phyloP scores from a whole-genome alignment of 257 asterid species.

The Solanum dulcamara region DNA sequence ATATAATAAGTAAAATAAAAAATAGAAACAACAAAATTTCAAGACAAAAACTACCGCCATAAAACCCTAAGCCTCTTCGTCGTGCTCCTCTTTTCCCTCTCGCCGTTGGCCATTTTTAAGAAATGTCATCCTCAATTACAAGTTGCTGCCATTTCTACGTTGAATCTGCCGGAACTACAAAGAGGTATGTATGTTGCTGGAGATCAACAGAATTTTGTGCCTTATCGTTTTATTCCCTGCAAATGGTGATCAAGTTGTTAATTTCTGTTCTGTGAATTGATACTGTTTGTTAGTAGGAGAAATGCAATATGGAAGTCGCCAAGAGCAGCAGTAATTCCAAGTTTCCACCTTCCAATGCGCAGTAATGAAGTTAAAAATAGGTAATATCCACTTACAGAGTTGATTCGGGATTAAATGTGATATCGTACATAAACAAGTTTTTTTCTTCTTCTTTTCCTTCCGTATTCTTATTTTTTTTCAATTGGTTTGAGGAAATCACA shows the following conservation, averaged over 20 bases:
- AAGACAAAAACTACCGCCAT: too few relatives aligned
- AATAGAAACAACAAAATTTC: too few relatives aligned
- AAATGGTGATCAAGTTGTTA: background rate
- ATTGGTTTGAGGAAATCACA: background rate
- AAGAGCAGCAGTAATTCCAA: constrained; percentile 56
- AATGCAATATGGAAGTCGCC: constrained; percentile 51
- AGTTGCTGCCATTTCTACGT: background rate
- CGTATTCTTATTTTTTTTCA: background rate
- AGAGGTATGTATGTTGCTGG: background rate
- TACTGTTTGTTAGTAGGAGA: constrained; percentile 25
- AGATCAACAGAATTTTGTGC: background rate
- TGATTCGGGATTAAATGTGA: background rate
- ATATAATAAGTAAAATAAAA: too few relatives aligned
- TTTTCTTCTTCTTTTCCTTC: background rate
- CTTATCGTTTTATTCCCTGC: background rate
- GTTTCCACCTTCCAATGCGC: constrained; percentile 81
- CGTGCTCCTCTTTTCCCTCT: background rate
- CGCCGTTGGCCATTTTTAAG: background rate
- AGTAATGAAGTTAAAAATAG: constrained; percentile 80
- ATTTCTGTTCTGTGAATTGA: background rate
- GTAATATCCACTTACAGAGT: constrained; percentile 8
- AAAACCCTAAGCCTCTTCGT: background rate
- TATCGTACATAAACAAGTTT: background rate
- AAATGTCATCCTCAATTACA: background rate
- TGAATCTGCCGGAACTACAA: background rate